Base-by-base conservation (phyloP, 805 yeast genomes). In the Yarrowia porcina region DNA sequence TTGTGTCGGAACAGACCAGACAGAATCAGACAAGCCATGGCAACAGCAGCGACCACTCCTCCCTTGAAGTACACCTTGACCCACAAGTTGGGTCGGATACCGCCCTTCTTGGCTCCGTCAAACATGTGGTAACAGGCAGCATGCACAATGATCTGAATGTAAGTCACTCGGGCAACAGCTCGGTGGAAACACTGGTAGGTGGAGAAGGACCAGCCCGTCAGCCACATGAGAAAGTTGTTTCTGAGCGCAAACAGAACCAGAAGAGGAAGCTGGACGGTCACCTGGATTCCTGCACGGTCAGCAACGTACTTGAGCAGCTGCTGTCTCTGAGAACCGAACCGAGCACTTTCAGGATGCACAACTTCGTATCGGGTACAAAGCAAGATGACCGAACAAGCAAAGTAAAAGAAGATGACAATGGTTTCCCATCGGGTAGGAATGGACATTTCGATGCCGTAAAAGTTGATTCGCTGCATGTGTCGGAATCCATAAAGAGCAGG, bases 181-280 rank as follows among this genome's bases (percentile, higher is more conserved):
- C 86, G 78, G 70, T 86, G 90, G 68, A 80, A 82, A 30, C 81
- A 74, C 49, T 84, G 76, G 69, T 83, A 86, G 21, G 86, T 77
- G 0, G 85, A 73, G 64, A 74, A 80, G 15, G 76, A 75, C 86
- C 87, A 82, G 25, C 86, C 81, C 0, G 89, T 82, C 17, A 82
- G 17, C 82, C 83, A 82, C 65, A 80, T 84, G 64, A 86, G 71
- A 54, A 86, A 71, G 69, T 85, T 86, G 72, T 86, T 86, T 67
- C 89, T 74, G 42, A 88, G 83, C 1, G 88, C 85, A 69, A 85
- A 84, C 56, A 84, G 71, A 32, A 83, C 74, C 47, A 84, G 66
- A 47, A 83, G 71, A 3, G 90, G 89, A 36, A 79, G 45, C 64
- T 76, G 72, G 73, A 79, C 72, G n/a, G 79, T 76, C 3, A 78